These are phyloP conservation scores for Leishmania turanica DNA, from an alignment of 208 protist species.

Conservation along the genomic window DNA sequence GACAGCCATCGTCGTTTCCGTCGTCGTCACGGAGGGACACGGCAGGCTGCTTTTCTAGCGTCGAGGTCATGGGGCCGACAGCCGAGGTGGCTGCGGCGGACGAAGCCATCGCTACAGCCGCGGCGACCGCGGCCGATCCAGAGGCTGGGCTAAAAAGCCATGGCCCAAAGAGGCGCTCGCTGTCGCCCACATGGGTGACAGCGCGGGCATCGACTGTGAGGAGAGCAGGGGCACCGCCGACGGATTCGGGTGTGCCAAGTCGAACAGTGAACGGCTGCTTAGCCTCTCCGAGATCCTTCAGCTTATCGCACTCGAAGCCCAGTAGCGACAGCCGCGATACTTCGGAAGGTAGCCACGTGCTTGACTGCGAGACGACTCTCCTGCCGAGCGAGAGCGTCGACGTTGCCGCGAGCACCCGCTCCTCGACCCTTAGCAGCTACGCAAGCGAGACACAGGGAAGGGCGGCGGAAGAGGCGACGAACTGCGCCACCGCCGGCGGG, in stretches of 20 bases:
- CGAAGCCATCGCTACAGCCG: not conserved
- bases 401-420: not conserved
- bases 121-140: not conserved
- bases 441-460: not conserved
- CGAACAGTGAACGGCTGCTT: not conserved
- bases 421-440: not conserved
- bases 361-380: not conserved
- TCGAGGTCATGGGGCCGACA: not conserved
- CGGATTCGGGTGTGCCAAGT: not conserved
- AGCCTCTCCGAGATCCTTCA: not conserved
- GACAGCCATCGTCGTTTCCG: slow-evolving; percentile 3
- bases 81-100: not conserved
- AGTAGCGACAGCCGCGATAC: not conserved
- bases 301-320: not conserved
- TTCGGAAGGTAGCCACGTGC: not conserved
- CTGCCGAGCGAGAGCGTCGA: not conserved
- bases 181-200: not conserved
- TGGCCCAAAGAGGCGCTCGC: not conserved
- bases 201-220: not conserved
- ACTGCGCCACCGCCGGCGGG: not conserved
- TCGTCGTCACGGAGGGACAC: slow-evolving; percentile 4
- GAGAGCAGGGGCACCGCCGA: not conserved
- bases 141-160: not conserved
- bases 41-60: not conserved
- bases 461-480: not conserved